Percentiles rank a stretch among this genome's conserved stretches.
Evolutionary conservation across 2,329 filamentous ascomycete genomes (phyloP).

Genomic region (Alternaria triticina): DNA sequence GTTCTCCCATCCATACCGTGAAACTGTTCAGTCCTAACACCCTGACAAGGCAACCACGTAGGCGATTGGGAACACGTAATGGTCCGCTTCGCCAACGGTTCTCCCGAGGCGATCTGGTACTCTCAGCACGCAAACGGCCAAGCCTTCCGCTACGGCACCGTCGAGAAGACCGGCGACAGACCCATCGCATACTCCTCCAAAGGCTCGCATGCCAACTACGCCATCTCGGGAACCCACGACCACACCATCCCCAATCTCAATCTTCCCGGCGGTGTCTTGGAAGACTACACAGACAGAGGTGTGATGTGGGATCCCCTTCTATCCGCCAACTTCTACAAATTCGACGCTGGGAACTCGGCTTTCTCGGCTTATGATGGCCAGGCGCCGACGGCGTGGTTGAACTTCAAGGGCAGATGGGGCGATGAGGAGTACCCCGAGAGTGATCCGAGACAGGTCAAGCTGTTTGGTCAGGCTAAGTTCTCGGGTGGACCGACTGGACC

Average conservation of each 20-base stretch:
- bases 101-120: constrained; percentile 65
- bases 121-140: constrained; percentile 68
- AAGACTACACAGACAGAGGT: constrained; percentile 63
- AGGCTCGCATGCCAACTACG: constrained; percentile 71
- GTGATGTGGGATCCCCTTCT: constrained; percentile 66
- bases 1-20: neutral
- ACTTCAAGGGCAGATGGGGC: constrained; percentile 67
- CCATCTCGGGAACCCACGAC: constrained; percentile 65
- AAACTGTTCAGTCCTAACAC: neutral
- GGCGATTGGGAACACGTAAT: constrained; percentile 73
- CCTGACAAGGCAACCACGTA: constrained; percentile 61
- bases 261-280: constrained; percentile 58
- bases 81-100: constrained; percentile 66
- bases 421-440: constrained; percentile 64
- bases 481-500: constrained; percentile 67
- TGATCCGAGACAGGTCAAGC: constrained; percentile 56
- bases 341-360: constrained; percentile 47
- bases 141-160: constrained; percentile 64
- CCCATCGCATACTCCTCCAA: constrained; percentile 65
- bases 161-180: constrained; percentile 60
- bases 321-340: constrained; percentile 64
- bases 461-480: constrained; percentile 58
- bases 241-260: constrained; percentile 68
- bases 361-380: constrained; percentile 59
- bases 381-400: constrained; percentile 61